Conservation (phyloP, 2,329 filamentous ascomycete species). For the Pseudocercospora ulei region DNA sequence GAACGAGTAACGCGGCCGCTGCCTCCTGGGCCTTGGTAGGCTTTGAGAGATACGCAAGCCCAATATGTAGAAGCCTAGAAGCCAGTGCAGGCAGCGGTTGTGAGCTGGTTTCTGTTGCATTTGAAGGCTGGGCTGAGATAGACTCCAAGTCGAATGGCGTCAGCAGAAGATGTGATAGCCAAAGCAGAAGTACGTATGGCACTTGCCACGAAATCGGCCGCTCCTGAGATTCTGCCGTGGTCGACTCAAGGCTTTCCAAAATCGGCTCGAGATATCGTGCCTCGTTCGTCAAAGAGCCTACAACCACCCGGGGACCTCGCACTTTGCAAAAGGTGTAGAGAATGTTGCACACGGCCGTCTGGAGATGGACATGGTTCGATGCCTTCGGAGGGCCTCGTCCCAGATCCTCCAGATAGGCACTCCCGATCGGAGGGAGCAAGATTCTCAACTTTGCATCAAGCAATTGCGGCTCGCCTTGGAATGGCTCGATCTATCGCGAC, state of each 20-base stretch:
- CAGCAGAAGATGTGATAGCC: constrained; percentile 51
- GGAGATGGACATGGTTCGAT: constrained; percentile 37
- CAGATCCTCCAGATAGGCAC: constrained; percentile 63
- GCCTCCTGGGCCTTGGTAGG: constrained; percentile 83
- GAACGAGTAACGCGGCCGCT: constrained; percentile 70
- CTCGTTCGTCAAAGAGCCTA: constrained; percentile 84
- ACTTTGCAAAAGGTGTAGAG: constrained; percentile 92
- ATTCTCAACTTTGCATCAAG: constrained; percentile 72
- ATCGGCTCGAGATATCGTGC: constrained; percentile 74
- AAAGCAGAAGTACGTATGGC: constrained; percentile 74
- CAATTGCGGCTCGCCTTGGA: constrained; percentile 90
- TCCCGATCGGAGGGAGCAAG: constrained; percentile 64
- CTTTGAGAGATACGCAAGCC: constrained; percentile 58
- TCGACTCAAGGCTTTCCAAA: constrained; percentile 61
- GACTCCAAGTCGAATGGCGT: constrained; percentile 84
- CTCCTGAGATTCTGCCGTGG: constrained; percentile 30
- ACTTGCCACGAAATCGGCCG: constrained; percentile 59
- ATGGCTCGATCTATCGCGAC: constrained; percentile 59
- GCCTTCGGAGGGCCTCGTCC: constrained; percentile 6
- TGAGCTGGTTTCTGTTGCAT: constrained; percentile 44
- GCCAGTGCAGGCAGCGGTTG: constrained; percentile 60
- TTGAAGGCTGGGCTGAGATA: constrained; percentile 53
- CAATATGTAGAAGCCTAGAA: constrained; percentile 59
- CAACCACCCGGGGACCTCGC: constrained; percentile 82
- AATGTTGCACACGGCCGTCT: constrained; percentile 64